These are phyloP conservation scores for Syzygium malaccense DNA, from an alignment of 441 rosid species.

Conservation along the genomic window DNA sequence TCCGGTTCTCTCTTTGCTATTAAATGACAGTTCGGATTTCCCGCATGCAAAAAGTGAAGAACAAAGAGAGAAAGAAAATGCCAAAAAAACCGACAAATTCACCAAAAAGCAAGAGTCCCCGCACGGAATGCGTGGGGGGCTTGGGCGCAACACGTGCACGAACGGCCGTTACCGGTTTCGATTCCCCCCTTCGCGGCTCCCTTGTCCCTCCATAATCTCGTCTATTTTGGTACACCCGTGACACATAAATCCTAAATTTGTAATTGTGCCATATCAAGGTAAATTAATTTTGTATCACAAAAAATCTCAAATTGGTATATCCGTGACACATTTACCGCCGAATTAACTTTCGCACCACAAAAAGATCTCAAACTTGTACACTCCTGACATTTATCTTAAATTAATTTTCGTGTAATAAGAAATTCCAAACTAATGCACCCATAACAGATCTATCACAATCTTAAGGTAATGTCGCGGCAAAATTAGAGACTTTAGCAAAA, in stretches of 20 bases:
- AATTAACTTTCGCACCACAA: accelerated
- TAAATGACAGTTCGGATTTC: background rate
- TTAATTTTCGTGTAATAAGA: background rate
- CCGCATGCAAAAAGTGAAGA: background rate
- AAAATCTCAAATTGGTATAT: background rate
- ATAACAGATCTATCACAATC: background rate
- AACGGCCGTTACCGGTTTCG: background rate
- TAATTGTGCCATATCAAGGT: background rate
- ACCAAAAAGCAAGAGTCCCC: background rate
- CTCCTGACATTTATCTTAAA: background rate
- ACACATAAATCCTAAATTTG: too few species aligned
- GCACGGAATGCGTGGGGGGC: background rate
- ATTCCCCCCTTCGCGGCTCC: background rate
- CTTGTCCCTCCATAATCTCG: background rate
- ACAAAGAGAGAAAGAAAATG: background rate
- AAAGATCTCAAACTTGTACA: background rate
- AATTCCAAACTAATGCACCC: background rate
- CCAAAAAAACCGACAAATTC: background rate
- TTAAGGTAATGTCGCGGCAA: accelerated
- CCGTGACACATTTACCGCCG: accelerated
- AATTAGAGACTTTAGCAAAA: accelerated
- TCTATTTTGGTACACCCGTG: too few species aligned
- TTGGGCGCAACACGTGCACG: background rate
- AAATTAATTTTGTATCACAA: background rate
- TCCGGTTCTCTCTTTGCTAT: background rate